Percentiles rank a stretch among this genome's conserved stretches.
phyloP scores from a whole-genome alignment of 345 rosid genomes.

The Rubroshorea leprosula region DNA sequence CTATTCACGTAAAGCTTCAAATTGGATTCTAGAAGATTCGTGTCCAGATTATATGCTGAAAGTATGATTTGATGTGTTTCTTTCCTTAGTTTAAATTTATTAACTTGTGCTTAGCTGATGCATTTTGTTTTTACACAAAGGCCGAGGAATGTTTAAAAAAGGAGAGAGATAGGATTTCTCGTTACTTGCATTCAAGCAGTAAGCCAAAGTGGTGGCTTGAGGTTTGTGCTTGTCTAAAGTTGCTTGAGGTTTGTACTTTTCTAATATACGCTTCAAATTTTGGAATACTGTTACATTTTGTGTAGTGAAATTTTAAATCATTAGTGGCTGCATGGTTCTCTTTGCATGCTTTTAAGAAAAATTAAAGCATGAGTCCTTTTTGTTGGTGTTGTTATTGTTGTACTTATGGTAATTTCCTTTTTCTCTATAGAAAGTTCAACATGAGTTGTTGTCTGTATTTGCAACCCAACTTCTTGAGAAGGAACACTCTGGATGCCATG shows the following conservation, averaged over 20 bases:
- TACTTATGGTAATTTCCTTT: slow-evolving; percentile 7
- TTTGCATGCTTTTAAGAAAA: too few species aligned
- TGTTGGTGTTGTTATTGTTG: not conserved
- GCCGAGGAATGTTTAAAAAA: slow-evolving; percentile 58
- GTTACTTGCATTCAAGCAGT: slow-evolving; percentile 50
- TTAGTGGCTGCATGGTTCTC: too few species aligned
- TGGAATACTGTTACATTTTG: not conserved
- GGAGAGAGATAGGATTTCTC: slow-evolving; percentile 57
- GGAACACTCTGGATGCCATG: slow-evolving; percentile 62
- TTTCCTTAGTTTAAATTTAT: not conserved
- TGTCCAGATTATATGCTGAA: slow-evolving; percentile 60
- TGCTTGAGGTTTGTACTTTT: slow-evolving; percentile 46
- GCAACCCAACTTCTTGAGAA: slow-evolving; percentile 56
- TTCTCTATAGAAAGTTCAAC: slow-evolving; percentile 48
- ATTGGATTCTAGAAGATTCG: slow-evolving; percentile 63
- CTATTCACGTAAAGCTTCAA: slow-evolving; percentile 64
- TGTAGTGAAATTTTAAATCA: too few species aligned
- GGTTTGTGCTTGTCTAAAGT: slow-evolving; percentile 33
- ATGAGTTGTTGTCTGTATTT: slow-evolving; percentile 43
- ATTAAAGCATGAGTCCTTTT: not conserved
- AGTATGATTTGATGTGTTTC: slow-evolving; percentile 21
- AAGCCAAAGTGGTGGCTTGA: slow-evolving; percentile 50
- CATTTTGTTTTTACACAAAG: slow-evolving; percentile 22
- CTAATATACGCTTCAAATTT: too few species aligned
- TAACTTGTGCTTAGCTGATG: not conserved